Conservation (phyloP, 345 rosid species). For the Gossypium ekmanianum region DNA sequence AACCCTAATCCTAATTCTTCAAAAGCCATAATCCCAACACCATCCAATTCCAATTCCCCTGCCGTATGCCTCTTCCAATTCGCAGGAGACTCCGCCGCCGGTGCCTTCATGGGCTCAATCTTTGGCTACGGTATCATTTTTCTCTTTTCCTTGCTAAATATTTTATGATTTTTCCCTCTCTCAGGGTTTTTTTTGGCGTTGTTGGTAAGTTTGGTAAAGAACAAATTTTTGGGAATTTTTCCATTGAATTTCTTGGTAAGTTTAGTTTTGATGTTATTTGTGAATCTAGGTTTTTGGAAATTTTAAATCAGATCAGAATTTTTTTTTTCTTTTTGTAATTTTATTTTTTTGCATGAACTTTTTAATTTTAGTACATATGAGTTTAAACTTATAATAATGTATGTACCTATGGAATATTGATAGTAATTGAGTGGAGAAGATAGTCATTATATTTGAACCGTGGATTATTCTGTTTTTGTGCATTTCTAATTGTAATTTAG, state of each 20-base stretch:
- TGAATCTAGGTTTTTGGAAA: background rate
- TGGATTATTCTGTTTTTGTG: background rate
- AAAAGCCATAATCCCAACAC: slow-evolving; percentile 37
- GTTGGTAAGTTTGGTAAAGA: background rate
- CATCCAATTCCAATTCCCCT: slow-evolving; percentile 33
- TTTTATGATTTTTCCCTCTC: background rate
- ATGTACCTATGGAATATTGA: background rate
- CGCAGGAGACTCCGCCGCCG: slow-evolving; percentile 78
- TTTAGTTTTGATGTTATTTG: background rate
- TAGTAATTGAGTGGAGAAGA: background rate
- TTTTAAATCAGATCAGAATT: background rate
- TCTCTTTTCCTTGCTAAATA: background rate
- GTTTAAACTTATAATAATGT: background rate
- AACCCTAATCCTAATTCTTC: slow-evolving; percentile 26
- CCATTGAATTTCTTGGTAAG: background rate
- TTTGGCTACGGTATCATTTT: slow-evolving; percentile 62
- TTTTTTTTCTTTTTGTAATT: background rate
- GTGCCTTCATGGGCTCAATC: slow-evolving; percentile 84
- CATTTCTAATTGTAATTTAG: background rate
- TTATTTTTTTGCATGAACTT: background rate
- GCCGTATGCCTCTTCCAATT: slow-evolving; percentile 68
- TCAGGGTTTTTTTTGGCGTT: background rate
- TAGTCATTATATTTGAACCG: background rate
- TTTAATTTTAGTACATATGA: background rate
- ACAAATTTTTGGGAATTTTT: background rate